Evolutionary conservation across 2,329 filamentous ascomycete species (phyloP), one percentile per base, ranked within the genome.

Genomic region (Capronia coronata): DNA sequence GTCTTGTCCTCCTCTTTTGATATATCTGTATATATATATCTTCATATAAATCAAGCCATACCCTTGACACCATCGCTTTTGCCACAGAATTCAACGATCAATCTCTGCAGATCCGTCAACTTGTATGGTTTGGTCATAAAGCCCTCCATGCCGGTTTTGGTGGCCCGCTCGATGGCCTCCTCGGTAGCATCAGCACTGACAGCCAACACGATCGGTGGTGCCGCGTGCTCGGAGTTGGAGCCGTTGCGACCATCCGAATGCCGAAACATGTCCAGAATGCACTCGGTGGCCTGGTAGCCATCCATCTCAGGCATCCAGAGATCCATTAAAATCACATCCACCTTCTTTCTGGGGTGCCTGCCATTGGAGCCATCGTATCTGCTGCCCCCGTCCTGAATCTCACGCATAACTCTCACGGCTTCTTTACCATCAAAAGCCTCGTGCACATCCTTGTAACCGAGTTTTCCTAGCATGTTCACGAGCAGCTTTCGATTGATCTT

Each of bases 231-330:
- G 37, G 48, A 18, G 42, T 55, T 30, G 42, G 39, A 39, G 46
- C 43, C 32, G 46, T 49, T 43, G 43, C 13, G 46, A 32, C 49
- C 57, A 46, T 50, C 38, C 47, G 52, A 30, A 41, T 69, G 63
- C 35, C 68, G 65, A n/a, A 71, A 63, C 69, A 82, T 74, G 19
- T 70, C 67, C 9, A 84, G 65, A 37, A 87, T 87, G 40, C 72
- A 69, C 59, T 77, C 73, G 0, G 83, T 79, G 1, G 83, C 83
- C 61, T 86, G 78, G 56, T 84, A 86, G 1, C 83, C 83, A 61
- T 86, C 83, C 72, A 86, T 81, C 56, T 80, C 72, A 1, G 83
- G 83, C 82, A 87, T 87, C 83, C 83, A 87, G 8, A 87, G 73
- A 64, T 87, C 83, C 83, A 87, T 87, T 37, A 86, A 67, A 19